Conservation (phyloP, 1,139 yeast genomes). For the Taphrina communis region DNA sequence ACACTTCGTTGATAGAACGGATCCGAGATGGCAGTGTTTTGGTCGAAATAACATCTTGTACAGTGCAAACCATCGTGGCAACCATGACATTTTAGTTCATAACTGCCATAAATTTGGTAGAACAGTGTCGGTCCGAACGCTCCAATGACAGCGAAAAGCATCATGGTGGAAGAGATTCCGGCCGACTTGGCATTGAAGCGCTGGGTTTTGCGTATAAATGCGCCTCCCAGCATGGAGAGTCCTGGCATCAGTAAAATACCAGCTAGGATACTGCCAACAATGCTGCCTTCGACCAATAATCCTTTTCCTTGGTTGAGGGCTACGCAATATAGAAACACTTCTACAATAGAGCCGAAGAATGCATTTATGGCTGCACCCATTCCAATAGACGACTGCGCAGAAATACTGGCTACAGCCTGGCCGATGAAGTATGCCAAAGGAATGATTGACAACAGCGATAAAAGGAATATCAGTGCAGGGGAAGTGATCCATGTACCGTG, state of each 20-base stretch:
- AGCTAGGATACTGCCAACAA: conserved; percentile 91
- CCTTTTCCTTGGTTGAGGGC: conserved; percentile 88
- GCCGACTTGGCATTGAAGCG: conserved; percentile 95
- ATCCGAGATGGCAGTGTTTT: conserved; percentile 70
- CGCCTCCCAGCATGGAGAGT: conserved; percentile 96
- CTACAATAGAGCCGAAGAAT: conserved; percentile 93
- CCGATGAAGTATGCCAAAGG: conserved; percentile 98
- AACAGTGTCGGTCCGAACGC: conserved; percentile 93
- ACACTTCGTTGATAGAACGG: conserved; percentile 67
- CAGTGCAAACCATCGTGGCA: conserved; percentile 59
- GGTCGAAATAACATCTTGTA: conserved; percentile 76
- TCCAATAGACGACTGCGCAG: conserved; percentile 99
- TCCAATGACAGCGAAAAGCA: conserved; percentile 77
- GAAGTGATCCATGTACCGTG: conserved; percentile 63
- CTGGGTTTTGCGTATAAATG: conserved; percentile 86
- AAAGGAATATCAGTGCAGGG: conserved; percentile 64
- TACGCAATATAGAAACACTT: conserved; percentile 87
- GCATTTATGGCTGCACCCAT: conserved; percentile 98
- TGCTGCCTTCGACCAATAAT: conserved; percentile 92
- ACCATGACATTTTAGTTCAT: conserved; percentile 71
- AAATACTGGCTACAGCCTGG: conserved; percentile 97
- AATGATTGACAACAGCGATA: conserved; percentile 81
- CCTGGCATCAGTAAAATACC: conserved; percentile 93
- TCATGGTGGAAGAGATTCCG: conserved; percentile 95
- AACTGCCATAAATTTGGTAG: conserved; percentile 88